phyloP scores from a whole-genome alignment of 1,284 basidiomycete species.

The Porphyrellus sp. region DNA sequence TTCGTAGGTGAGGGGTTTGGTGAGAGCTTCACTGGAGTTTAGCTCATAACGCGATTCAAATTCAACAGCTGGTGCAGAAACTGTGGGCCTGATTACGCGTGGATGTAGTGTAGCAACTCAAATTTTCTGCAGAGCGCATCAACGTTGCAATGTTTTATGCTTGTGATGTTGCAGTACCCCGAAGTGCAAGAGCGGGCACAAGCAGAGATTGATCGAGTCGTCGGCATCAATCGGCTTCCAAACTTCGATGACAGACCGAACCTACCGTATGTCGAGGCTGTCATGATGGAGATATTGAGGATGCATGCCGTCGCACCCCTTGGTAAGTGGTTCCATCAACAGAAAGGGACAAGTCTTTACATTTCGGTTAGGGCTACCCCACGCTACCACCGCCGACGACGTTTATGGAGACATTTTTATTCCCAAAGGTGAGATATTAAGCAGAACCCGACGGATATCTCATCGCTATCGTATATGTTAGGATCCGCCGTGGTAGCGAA shows the following conservation, averaged over 20 bases:
- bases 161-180: slow-evolving; percentile 49
- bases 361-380: slow-evolving; percentile 39
- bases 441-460: neutral
- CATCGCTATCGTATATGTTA: neutral
- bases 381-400: slow-evolving; percentile 42
- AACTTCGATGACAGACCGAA: slow-evolving; percentile 38
- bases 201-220: slow-evolving; percentile 42
- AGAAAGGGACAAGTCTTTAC: neutral
- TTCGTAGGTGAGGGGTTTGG: slow-evolving; percentile 23
- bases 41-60: neutral
- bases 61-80: slow-evolving; percentile 24
- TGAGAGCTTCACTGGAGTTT: neutral
- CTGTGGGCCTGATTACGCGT: slow-evolving; percentile 9
- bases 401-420: slow-evolving; percentile 42
- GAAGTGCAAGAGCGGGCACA: slow-evolving; percentile 43
- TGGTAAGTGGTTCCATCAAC: neutral
- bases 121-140: slow-evolving; percentile 39
- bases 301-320: slow-evolving; percentile 43
- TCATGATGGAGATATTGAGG: slow-evolving; percentile 50
- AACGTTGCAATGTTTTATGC: slow-evolving; percentile 43
- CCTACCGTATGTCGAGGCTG: slow-evolving; percentile 45
- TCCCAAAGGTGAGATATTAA: slow-evolving; percentile 37
- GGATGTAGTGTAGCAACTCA: neutral
- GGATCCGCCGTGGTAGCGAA: slow-evolving; percentile 42
- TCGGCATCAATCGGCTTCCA: slow-evolving; percentile 39